Evolutionary conservation across 2,329 filamentous ascomycete species (phyloP), one percentile per base, ranked within the genome.

Genomic region (Daldinia eschscholtzii): DNA sequence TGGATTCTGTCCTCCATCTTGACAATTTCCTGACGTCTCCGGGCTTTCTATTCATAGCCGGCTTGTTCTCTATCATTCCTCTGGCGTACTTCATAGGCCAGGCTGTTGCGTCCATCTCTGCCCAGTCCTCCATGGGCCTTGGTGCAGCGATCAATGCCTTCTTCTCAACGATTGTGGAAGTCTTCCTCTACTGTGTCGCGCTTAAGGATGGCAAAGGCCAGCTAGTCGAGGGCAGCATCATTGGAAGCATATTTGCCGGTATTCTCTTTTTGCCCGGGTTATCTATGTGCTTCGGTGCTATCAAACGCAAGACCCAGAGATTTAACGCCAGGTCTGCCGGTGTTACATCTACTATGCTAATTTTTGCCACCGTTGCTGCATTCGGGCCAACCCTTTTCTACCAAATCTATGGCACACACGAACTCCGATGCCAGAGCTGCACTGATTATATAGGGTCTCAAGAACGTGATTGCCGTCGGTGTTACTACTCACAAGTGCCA

Each of bases 61-160:
- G 92, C 3, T 82, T 99, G 13, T 84, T 97, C 66, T 98, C 96
- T 50, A 97, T 99, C 79, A 98, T 99, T 56, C 96, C 96, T 2
- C 82, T 99, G 61, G 96, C 96, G 13, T 99, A 99, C 82, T 99
- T 99, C 79, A 99, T 99, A 73, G 96, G 96, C 1, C 96, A 99
- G 81, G 96, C 96, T 41, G 96, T 99, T 52, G 96, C 96, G 2
- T 99, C 96, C 59, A 99, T 99, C 74, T 99, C 96, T 9, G 96
- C 96, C 1, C 96, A 99, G 79, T 98, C 95, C 1, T 98, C 95
- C 4, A 99, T 99, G 96, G 96, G 96, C 28, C 86, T 99, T 7
- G 96, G 96, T 78, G 96, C 96, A 30, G 97, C 95, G 35, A 93
- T 98, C 83, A 99, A 99, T 75, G 96, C 96, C 53, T 97, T 99